Percentiles rank a stretch among this genome's conserved stretches.
Evolutionary conservation across 106 monocot genomes (phyloP).

Genomic region (Dioscorea zingiberensis): DNA sequence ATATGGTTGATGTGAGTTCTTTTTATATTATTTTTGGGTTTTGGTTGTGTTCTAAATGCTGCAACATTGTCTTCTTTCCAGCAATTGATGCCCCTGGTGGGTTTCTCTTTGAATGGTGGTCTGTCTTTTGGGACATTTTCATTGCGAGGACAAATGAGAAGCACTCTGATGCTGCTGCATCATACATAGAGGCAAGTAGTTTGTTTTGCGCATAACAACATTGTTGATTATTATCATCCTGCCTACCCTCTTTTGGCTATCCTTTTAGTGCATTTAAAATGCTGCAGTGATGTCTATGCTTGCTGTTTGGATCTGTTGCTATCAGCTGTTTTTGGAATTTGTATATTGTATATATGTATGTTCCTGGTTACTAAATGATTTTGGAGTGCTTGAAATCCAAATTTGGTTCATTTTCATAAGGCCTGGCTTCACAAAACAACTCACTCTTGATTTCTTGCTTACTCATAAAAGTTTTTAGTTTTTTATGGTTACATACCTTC

Average conservation of each 20-base stretch:
- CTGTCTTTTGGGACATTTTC: slow-evolving; percentile 98
- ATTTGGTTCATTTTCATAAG: too few relatives aligned
- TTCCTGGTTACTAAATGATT: too few relatives aligned
- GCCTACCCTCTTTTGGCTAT: background rate
- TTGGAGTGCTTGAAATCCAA: too few relatives aligned
- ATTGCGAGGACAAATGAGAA: slow-evolving; percentile 90
- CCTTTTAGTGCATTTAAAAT: too few relatives aligned
- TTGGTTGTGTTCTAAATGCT: too few relatives aligned
- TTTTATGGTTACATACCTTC: too few relatives aligned
- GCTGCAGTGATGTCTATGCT: too few relatives aligned
- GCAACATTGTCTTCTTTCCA: slow-evolving; percentile 8
- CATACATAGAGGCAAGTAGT: slow-evolving; percentile 55
- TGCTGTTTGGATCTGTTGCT: too few relatives aligned
- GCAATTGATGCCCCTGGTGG: slow-evolving; percentile 99
- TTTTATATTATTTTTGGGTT: background rate
- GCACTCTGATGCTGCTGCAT: slow-evolving; percentile 92
- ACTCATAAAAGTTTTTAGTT: background rate
- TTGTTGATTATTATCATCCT: background rate
- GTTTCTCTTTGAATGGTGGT: slow-evolving; percentile 99
- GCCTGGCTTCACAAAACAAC: background rate
- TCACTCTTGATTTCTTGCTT: background rate
- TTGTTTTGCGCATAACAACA: too few relatives aligned
- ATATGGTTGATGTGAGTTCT: background rate
- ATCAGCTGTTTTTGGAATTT: too few relatives aligned
- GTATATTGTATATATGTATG: background rate